Evolutionary conservation across 176 grass and related monocot species (phyloP), one percentile per base, ranked within the genome.

Genomic region (Rhynchospora pubera): DNA sequence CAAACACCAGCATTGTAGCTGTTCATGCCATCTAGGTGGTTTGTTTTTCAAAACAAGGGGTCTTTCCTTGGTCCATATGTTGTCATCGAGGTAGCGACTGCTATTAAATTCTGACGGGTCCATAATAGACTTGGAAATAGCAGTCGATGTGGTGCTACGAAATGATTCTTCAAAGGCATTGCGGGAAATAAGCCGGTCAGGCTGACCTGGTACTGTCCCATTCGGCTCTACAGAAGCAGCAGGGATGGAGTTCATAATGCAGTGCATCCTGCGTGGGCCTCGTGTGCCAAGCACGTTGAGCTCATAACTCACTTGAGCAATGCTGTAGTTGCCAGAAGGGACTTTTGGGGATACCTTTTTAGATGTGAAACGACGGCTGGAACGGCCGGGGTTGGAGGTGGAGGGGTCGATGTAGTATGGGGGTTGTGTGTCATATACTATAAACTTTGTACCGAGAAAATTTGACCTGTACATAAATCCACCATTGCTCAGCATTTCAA

Each of bases 1-100:
- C 51, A 99, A 87, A 85, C 97, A 99, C 97, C 97, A 99, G 65
- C 97, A 99, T 59, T 99, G 97, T 65, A 99, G 86, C 87, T 99
- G 97, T 69, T 96, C 97, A 11, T 99, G 97, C 97, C 97, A 99
- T 63, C 97, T 90, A 4, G 97, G 97, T 0, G 93, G 83, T 80
- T 99, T 99, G 81, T 99, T 99, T 10, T 91, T 91, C 15, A 99
- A 90, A 79, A 99, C 86, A 69, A 99, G 45, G 0, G 97, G 97
- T n/a, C 89, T 87, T 62, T 99, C 97, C 84, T 99, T 99, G 47
- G 24, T 23, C 69, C 57, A 86, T 5, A 83, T 82, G 21, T 7
- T 87, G 6, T 91, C 91, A 50, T 91, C 93, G 0, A 88, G 88
- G 85, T 93, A 99, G 32, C 95, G 91, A 4, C 89, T 84, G 1